Base-by-base conservation (phyloP, 2,329 filamentous ascomycete genomes). In the Neoascochyta sp. region DNA sequence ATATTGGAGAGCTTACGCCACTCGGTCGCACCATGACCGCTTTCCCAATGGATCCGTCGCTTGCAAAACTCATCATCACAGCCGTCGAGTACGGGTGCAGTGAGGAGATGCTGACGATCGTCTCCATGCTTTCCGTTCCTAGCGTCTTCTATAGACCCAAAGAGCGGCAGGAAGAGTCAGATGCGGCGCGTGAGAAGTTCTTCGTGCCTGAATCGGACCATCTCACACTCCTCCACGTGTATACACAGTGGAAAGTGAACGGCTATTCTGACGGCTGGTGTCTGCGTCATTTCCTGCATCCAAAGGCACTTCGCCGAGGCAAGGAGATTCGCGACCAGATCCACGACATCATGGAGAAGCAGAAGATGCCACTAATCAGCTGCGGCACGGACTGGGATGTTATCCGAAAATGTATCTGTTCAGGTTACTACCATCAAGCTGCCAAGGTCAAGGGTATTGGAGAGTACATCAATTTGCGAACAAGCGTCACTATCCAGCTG, bases 161-260 rank as follows among this genome's bases (percentile, higher is more conserved):
- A 60, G 93, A 98, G 63, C 83, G 92, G 1, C 85, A 95, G 53
- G 92, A 98, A 57, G 92, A 98, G 67, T 92, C 90, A 5, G 92
- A 98, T 54, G 81, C 89, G 1, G 89, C 92, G 18, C 80, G 90
- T 16, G 92, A 98, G 61, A 96, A 96, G 63, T 98, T 98, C 65
- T 96, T 95, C 67, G 92, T 98, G 6, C 88, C 92, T 16, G 92
- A 98, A 64, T 95, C 88, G 2, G 92, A 98, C 60, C 92, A 98
- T 60, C 71, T 98, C 22, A 98, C 92, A 0, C 84, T 95, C 23
- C 77, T 98, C 3, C 89, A 96, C 55, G 92, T 98, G 1, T 98
- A 94, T 66, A 83, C 82, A 6, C 90, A 95, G 57, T 98, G 92
- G 92, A 87, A 85, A 63, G 74, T 83, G 27, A 95, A 98, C 58